A percentile compares a stretch with the other conserved stretches of the same genome.
phyloP scores from a whole-genome alignment of 257 asterid genomes.

The Salvia splendens region DNA sequence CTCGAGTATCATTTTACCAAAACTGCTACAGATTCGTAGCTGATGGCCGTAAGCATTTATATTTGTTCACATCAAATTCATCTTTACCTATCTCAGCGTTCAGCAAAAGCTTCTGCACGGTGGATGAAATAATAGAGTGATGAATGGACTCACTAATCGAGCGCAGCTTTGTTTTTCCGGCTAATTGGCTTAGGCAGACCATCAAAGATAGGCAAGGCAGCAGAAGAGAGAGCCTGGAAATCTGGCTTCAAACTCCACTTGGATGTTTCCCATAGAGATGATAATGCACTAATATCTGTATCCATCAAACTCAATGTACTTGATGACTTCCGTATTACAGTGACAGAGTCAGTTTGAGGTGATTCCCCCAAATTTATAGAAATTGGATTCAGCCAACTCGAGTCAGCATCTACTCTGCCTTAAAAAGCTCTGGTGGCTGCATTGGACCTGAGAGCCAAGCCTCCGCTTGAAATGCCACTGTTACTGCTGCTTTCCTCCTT shows the following conservation, averaged over 20 bases:
- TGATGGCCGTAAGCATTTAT: conserved; percentile 8
- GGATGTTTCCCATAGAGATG: conserved; percentile 71
- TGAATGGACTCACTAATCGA: conserved; percentile 48
- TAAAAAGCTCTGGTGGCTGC: conserved; percentile 44
- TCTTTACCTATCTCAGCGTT: conserved; percentile 17
- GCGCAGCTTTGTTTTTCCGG: conserved; percentile 71
- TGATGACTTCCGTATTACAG: conserved; percentile 69
- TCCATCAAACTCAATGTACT: conserved; percentile 84
- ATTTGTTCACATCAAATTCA: conserved; percentile 2
- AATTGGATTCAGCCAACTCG: conserved; percentile 38
- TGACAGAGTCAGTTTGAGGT: conserved; percentile 34
- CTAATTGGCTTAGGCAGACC: conserved; percentile 72
- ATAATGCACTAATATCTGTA: conserved; percentile 51
- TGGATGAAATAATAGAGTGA: conserved; percentile 21
- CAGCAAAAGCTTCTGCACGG: conserved; percentile 25
- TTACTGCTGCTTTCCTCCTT: conserved; percentile 62
- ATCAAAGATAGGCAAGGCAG: conserved; percentile 80
- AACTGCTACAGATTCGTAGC: conserved; percentile 3
- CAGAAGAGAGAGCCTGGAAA: conserved; percentile 65
- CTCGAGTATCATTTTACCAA: conserved; percentile 18
- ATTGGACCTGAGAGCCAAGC: conserved; percentile 81
- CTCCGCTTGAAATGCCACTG: conserved; percentile 60
- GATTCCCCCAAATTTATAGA: conserved; percentile 51
- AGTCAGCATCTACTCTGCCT: conserved; percentile 45
- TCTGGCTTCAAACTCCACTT: conserved; percentile 80